Percentiles rank a stretch among this genome's conserved stretches.
Evolutionary conservation across 2,329 filamentous ascomycete genomes (phyloP).

Genomic region (Penicillium paneum): DNA sequence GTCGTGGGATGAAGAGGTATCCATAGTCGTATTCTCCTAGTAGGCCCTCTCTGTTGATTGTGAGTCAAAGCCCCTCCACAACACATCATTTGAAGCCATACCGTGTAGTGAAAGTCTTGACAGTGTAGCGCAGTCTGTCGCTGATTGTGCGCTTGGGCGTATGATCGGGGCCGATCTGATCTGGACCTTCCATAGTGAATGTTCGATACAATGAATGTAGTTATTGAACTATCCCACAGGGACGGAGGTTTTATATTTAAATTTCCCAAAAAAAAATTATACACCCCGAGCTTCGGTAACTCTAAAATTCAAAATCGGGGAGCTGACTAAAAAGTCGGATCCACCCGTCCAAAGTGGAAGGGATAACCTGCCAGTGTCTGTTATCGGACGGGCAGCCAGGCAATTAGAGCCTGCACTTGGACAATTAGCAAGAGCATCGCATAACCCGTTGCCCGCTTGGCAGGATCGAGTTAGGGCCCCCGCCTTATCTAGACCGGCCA

Average conservation of each 20-base stretch:
- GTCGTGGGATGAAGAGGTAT: conserved; percentile 75
- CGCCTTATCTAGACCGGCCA: background rate
- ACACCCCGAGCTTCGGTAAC: conserved; percentile 1
- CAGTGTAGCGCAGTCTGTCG: conserved; percentile 35
- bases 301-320: conserved; percentile 1
- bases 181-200: conserved; percentile 37
- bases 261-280: background rate
- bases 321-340: conserved; percentile 1
- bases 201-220: background rate
- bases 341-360: background rate
- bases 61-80: background rate
- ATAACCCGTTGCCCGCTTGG: conserved; percentile 1
- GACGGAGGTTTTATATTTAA: background rate
- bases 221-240: background rate
- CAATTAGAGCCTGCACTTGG: too few relatives aligned
- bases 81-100: conserved; percentile 12
- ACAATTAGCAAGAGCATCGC: conserved; percentile 19
- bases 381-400: background rate
- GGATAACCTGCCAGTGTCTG: background rate
- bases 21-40: conserved; percentile 86
- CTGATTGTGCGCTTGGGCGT: conserved; percentile 36
- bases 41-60: conserved; percentile 60
- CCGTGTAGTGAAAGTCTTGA: conserved; percentile 44
- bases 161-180: conserved; percentile 44
- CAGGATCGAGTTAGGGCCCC: background rate